These are phyloP conservation scores for Bonia amplexicaulis DNA, from an alignment of 176 grass and related monocot genomes.

Conservation along the genomic window DNA sequence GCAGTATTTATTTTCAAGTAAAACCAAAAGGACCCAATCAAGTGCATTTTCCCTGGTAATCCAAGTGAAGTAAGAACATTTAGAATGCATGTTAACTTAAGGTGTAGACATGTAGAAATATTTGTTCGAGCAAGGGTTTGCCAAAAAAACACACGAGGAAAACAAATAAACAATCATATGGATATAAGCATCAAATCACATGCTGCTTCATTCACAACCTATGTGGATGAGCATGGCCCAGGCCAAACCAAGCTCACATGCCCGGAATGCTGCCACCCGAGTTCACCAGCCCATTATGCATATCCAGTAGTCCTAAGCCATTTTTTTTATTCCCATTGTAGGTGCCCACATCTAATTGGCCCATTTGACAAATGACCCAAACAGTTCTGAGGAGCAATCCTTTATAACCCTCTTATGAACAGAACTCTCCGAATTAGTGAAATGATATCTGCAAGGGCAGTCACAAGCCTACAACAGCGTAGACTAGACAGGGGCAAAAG, in stretches of 20 bases:
- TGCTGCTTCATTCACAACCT: neutral
- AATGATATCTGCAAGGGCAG: neutral
- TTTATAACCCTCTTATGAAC: neutral
- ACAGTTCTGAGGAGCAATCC: neutral
- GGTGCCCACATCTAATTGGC: neutral
- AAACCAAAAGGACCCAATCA: neutral
- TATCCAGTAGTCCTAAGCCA: neutral
- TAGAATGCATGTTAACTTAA: neutral
- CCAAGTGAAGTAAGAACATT: neutral
- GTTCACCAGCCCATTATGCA: constrained; percentile 1
- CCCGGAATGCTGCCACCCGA: neutral
- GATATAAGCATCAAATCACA: neutral
- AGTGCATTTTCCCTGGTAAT: neutral
- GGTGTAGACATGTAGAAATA: neutral
- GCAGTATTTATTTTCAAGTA: neutral
- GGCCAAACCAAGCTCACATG: neutral
- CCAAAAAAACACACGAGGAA: neutral
- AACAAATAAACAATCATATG: neutral
- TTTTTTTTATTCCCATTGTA: neutral
- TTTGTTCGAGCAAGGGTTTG: too few species aligned
- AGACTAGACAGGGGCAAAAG: neutral
- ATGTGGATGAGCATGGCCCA: neutral
- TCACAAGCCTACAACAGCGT: neutral
- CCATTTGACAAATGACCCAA: constrained; percentile 18
- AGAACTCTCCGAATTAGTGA: neutral